Evolutionary conservation across 2,329 filamentous ascomycete genomes (phyloP).

Genomic region (Scytalidium sp.): DNA sequence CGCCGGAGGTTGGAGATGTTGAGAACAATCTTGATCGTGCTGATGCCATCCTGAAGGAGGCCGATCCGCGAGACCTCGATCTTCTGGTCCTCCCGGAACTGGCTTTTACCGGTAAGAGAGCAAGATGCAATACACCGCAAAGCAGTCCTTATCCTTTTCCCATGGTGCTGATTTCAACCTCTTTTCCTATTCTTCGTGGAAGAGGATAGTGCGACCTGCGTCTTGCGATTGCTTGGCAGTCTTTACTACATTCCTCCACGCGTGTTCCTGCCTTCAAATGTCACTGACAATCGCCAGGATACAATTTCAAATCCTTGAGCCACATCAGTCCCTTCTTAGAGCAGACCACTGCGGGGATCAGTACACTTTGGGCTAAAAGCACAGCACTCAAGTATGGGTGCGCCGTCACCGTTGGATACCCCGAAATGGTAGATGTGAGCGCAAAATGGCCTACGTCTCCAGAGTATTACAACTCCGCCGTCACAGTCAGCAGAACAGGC

Average conservation of each 20-base stretch:
- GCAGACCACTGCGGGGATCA: constrained; percentile 60
- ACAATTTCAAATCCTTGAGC: constrained; percentile 70
- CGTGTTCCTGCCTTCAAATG: background rate
- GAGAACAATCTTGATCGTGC: constrained; percentile 69
- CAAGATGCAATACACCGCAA: background rate
- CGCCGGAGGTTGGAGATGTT: constrained; percentile 59
- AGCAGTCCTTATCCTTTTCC: constrained; percentile 3
- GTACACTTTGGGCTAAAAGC: constrained; percentile 67
- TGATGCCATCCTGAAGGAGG: constrained; percentile 56
- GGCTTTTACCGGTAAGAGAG: constrained; percentile 62
- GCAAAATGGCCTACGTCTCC: constrained; percentile 45
- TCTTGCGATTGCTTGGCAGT: background rate
- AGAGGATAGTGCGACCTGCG: too few relatives aligned
- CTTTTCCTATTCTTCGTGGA: too few relatives aligned
- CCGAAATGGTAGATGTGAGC: constrained; percentile 59
- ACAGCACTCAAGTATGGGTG: constrained; percentile 66
- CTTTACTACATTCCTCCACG: too few relatives aligned
- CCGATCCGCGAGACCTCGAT: constrained; percentile 55
- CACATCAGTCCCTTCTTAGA: constrained; percentile 71
- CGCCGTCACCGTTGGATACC: constrained; percentile 69
- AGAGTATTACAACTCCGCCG: constrained; percentile 53
- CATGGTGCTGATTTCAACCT: background rate
- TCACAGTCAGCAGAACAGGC: constrained; percentile 56
- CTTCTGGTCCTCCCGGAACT: constrained; percentile 74
- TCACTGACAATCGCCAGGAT: constrained; percentile 41